Base-by-base conservation (phyloP, 2,329 filamentous ascomycete species). In the Didymella arachidicola region DNA sequence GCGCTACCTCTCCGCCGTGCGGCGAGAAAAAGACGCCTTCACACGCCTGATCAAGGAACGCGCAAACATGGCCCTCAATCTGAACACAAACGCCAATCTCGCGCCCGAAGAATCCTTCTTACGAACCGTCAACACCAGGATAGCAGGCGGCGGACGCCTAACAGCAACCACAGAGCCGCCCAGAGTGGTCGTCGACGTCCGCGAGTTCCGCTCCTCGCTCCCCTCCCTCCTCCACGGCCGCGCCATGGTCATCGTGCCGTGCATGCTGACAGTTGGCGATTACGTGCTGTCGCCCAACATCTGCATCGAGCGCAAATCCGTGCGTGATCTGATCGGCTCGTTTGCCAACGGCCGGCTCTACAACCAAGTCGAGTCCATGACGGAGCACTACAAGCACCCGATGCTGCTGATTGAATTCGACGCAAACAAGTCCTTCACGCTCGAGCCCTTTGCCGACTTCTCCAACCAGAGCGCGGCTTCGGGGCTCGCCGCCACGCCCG, bases 351-450 rank as follows among this genome's bases (percentile, higher is more conserved):
- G 95, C 12, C 89, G 95, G 2, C 84, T 99, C 14, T 99, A 92
- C 80, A 91, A 87, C 68, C 95, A 99, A 80, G 90, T 90, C 39
- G 94, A 98, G 78, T 88, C 90, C 46, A 98, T 99, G 94, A 89
- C 96, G 59, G 87, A 92, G 74, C 89, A 98, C 79, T 99, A 99
- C 85, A 90, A 90, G 72, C 88, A 79, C 65, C 90, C 93, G 0
- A 91, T 98, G 86, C 87, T 99, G 7, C 86, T 99, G 43, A 98
- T 99, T 72, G 95, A 99, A 77, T 99, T 99, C 76, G 93, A 97
- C 75, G 91, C 96, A 74, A 94, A 96, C 80, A 97, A 96, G 77
- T 94, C 92, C 4, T 99, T 99, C 77, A 98, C 93, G 0, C 87
- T 99, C 16, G 95, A 83, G 52, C 81, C 81, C 0, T 84, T 84